These are phyloP conservation scores for Nakaseomyces glabratus DNA, from an alignment of 1,139 yeast genomes.

Conservation along the genomic window DNA sequence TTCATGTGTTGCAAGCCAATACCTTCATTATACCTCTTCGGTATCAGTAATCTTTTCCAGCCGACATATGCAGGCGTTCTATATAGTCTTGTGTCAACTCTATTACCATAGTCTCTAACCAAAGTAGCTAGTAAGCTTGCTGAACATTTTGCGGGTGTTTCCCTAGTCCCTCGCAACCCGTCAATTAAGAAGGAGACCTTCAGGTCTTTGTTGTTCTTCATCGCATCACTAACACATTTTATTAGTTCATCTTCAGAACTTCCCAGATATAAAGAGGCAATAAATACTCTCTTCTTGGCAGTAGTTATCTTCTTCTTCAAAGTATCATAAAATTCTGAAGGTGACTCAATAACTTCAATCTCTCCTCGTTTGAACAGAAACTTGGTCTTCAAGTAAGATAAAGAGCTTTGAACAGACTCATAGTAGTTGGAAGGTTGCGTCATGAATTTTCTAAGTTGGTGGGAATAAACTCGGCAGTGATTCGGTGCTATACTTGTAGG, in stretches of 20 bases:
- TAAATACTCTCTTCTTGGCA: conserved; percentile 57
- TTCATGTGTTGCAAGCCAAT: conserved; percentile 96
- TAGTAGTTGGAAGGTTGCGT: not conserved
- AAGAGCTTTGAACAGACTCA: conserved; percentile 1
- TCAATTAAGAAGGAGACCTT: conserved; percentile 71
- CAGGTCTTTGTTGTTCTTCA: conserved; percentile 49
- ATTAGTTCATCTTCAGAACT: conserved; percentile 68
- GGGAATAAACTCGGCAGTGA: no score
- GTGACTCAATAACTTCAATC: conserved; percentile 55
- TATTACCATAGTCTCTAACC: conserved; percentile 55
- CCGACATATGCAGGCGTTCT: conserved; percentile 85
- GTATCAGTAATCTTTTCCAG: conserved; percentile 52
- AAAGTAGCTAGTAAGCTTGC: conserved; percentile 67
- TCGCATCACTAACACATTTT: conserved; percentile 49
- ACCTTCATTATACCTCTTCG: conserved; percentile 83
- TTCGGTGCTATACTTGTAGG: no score
- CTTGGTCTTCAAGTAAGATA: conserved; percentile 21
- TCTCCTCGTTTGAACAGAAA: conserved; percentile 53
- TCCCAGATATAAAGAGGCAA: conserved; percentile 84
- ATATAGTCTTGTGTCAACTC: conserved; percentile 76
- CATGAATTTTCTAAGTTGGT: not conserved
- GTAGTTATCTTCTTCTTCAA: conserved; percentile 47
- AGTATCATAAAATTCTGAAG: conserved; percentile 57
- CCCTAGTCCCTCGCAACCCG: conserved; percentile 88
- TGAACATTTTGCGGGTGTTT: conserved; percentile 69